phyloP scores from a whole-genome alignment of 2,329 filamentous ascomycete genomes.

The Colletotrichum echinochloae region DNA sequence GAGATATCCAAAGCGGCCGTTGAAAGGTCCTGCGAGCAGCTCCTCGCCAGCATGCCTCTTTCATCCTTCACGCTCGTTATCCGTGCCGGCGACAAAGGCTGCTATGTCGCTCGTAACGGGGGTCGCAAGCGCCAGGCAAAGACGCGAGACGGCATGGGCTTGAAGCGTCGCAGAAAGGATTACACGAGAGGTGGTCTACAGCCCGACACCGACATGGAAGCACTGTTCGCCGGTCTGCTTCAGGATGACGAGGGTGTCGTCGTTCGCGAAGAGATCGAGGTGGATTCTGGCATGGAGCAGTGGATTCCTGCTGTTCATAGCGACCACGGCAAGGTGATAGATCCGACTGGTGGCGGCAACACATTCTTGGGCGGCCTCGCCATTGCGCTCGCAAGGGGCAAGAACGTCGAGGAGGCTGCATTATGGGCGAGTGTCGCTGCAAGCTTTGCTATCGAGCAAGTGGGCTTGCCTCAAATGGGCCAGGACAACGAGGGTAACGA shows the following conservation, averaged over 20 bases:
- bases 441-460: constrained; percentile 94
- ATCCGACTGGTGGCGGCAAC: constrained; percentile 95
- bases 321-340: constrained; percentile 71
- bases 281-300: constrained; percentile 73
- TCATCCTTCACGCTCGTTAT: constrained; percentile 76
- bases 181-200: constrained; percentile 64
- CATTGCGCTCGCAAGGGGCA: constrained; percentile 70
- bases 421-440: constrained; percentile 85
- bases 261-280: constrained; percentile 68
- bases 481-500: constrained; percentile 60
- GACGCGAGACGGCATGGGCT: constrained; percentile 43
- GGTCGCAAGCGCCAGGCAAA: constrained; percentile 59
- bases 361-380: constrained; percentile 78
- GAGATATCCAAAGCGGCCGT: constrained; percentile 64
- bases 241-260: constrained; percentile 65
- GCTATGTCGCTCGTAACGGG: constrained; percentile 71
- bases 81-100: constrained; percentile 78
- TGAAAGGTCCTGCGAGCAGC: constrained; percentile 71
- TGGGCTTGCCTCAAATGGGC: constrained; percentile 78
- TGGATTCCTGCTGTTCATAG: constrained; percentile 86
- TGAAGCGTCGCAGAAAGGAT: constrained; percentile 57
- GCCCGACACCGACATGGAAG: constrained; percentile 72
- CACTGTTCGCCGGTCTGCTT: constrained; percentile 69
- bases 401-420: constrained; percentile 75
- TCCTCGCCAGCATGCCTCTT: constrained; percentile 73